Conservation (phyloP, 179 eudicot genomes). For the Silene coronaria region DNA sequence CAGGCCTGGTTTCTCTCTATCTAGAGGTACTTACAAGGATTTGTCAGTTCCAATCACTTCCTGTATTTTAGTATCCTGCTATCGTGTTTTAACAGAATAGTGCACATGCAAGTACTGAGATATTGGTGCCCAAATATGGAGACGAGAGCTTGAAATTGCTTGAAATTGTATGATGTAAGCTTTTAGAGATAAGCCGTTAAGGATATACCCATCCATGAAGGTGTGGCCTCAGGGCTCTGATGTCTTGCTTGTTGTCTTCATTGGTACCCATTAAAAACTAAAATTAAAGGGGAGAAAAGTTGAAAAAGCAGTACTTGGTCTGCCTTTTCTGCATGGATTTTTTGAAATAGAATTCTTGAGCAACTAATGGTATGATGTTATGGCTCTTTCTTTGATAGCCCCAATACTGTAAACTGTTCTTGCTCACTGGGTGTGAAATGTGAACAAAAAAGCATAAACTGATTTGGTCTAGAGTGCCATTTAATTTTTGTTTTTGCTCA, state of each 20-base stretch:
- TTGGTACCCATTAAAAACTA: not conserved
- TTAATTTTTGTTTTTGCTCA: not conserved
- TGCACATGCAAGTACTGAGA: not conserved
- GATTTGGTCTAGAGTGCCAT: not conserved
- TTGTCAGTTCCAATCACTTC: not conserved
- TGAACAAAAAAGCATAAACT: not conserved
- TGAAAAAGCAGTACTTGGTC: not conserved
- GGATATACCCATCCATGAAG: not conserved
- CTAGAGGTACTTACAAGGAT: slow-evolving; percentile 54
- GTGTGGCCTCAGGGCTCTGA: not conserved
- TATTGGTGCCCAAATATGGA: not conserved
- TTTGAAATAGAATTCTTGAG: not conserved
- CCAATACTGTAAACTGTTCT: not conserved
- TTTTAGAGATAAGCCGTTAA: not conserved
- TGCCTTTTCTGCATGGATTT: not conserved
- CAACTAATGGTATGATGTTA: not conserved
- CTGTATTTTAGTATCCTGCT: not conserved
- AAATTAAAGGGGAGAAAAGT: not conserved
- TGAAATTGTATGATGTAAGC: not conserved
- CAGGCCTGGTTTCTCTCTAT: slow-evolving; percentile 64
- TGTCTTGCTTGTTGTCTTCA: not conserved
- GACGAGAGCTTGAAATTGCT: not conserved
- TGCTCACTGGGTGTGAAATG: not conserved
- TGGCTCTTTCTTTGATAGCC: not conserved
- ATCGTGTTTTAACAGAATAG: not conserved